These are phyloP conservation scores for Claviceps pazoutovae DNA, from an alignment of 2,329 filamentous ascomycete species.

Conservation along the genomic window DNA sequence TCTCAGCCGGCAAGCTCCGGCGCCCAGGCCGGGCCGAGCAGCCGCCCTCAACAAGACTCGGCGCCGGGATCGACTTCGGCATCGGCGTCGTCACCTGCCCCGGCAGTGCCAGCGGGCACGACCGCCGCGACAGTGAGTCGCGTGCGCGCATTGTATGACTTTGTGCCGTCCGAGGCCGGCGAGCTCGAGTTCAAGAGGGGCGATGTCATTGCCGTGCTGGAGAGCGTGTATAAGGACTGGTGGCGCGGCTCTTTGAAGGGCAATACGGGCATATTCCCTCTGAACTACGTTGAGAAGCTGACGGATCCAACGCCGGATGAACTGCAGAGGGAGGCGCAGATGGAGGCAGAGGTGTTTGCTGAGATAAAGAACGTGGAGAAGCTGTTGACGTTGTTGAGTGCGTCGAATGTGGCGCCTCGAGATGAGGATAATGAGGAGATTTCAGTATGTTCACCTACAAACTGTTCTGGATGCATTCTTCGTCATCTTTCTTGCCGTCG, in stretches of 20 bases:
- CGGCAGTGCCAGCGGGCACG: conserved; percentile 61
- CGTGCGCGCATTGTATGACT: conserved; percentile 87
- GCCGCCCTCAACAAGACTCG: conserved; percentile 25
- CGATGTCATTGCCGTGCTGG: conserved; percentile 90
- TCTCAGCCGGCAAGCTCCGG: conserved; percentile 20
- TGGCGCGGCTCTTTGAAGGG: conserved; percentile 93
- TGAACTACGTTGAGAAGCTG: conserved; percentile 98
- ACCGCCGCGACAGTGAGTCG: conserved; percentile 93
- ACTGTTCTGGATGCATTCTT: too few relatives aligned
- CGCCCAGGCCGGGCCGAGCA: conserved; percentile 22
- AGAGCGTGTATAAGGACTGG: conserved; percentile 99
- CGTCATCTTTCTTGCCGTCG: too few relatives aligned
- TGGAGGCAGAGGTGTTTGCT: conserved; percentile 62
- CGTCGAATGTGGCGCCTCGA: conserved; percentile 63
- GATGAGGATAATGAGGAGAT: conserved; percentile 96
- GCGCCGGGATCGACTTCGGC: conserved; percentile 13
- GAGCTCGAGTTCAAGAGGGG: conserved; percentile 95
- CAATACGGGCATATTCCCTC: conserved; percentile 91
- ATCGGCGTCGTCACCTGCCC: conserved; percentile 20
- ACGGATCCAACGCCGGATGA: conserved; percentile 90
- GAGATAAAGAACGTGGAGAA: conserved; percentile 53
- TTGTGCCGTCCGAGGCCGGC: conserved; percentile 82
- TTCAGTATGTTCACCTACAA: conserved; percentile 39
- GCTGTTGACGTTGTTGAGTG: conserved; percentile 78
- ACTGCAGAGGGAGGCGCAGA: conserved; percentile 86